Conservation (phyloP, 192 early-diverging fungal genomes). For the Entomortierella chlamydospora region DNA sequence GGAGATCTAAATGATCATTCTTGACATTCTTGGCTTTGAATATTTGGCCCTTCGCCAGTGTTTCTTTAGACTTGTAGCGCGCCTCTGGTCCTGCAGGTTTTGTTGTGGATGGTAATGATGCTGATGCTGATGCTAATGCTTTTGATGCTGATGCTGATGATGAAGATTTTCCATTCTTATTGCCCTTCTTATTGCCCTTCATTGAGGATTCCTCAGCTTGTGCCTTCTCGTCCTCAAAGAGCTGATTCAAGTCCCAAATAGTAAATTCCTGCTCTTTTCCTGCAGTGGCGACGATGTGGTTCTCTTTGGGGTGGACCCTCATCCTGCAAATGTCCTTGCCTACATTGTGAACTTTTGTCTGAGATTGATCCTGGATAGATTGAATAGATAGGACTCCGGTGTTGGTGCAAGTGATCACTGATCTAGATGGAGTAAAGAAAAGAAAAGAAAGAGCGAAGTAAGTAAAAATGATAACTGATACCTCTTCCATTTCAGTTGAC, state of each 20-base stretch:
- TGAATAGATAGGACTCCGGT: conserved; percentile 35
- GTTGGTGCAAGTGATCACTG: conserved; percentile 42
- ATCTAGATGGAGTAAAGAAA: conserved; percentile 1
- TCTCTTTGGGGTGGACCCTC: conserved; percentile 71
- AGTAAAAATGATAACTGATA: too few species aligned
- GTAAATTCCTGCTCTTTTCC: conserved; percentile 89
- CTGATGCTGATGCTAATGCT: neutral
- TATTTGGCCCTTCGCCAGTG: conserved; percentile 80
- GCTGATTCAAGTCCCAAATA: conserved; percentile 74
- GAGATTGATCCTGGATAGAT: conserved; percentile 26
- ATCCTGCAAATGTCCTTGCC: conserved; percentile 72
- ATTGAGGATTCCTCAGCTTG: conserved; percentile 12
- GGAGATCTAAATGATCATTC: conserved; percentile 83
- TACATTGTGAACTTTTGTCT: conserved; percentile 47
- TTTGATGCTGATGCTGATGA: neutral
- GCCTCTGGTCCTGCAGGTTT: conserved; percentile 19
- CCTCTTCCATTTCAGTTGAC: too few species aligned
- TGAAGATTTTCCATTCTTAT: conserved; percentile 4
- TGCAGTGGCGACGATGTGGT: conserved; percentile 82
- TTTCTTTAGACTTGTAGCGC: conserved; percentile 81
- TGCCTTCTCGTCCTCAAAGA: conserved; percentile 5
- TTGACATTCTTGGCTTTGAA: conserved; percentile 90
- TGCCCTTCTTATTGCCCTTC: conserved; percentile 15
- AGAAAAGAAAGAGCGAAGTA: too few species aligned
- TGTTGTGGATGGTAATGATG: conserved; percentile 18